Base-by-base conservation (phyloP, 345 rosid species). In the Hibiscus tridactylites region DNA sequence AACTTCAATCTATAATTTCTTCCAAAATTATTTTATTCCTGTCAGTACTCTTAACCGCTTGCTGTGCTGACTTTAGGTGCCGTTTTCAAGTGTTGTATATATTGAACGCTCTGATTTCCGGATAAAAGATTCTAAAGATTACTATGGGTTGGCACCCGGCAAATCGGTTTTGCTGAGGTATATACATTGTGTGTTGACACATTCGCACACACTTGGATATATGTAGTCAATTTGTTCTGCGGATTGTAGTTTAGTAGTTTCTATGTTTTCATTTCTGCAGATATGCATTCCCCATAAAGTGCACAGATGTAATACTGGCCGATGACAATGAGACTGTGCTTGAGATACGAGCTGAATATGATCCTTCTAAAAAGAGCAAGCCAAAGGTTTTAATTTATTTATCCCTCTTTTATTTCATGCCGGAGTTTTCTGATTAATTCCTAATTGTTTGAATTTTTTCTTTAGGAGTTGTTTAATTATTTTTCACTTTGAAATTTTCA, bases 141-240 rank as follows among this genome's bases (percentile, higher is more conserved):
- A 83, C 78, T 95, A 90, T 74, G 99, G 99, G 63, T 93, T 95
- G 33, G 94, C 98, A 61, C 99, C 91, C 31, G 98, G 97, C 71
- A 95, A 95, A 87, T 92, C 93, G 21, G 93, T 81, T 56, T 74
- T 92, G 46, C 91, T 92, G 50, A 89, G 98, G 97, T 90, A 82
- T 72, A 62, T 72, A 62, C 9, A 29, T 19, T 42, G 17, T 17
- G 11, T 61, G 5, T 4, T 9, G 5, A 2, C 54, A 11, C 28
- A 9, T 2, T 3, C 49, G 4, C 44, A 59, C 47, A 39, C 15
- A 37, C 15, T 9, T 3, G 15, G n/a, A 37, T 66, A 39, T 71
- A 46, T 37, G 13, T 61, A 26, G 28, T 35, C 11, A 13, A 17
- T 28, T 60, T 33, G 13, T 64, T 24, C 15, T 19, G 21, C 11